Percentiles rank a stretch among this genome's conserved stretches.
These are phyloP conservation scores for Penicillium subrubescens DNA, from an alignment of 495 filamentous ascomycete species.

Conservation along the genomic window DNA sequence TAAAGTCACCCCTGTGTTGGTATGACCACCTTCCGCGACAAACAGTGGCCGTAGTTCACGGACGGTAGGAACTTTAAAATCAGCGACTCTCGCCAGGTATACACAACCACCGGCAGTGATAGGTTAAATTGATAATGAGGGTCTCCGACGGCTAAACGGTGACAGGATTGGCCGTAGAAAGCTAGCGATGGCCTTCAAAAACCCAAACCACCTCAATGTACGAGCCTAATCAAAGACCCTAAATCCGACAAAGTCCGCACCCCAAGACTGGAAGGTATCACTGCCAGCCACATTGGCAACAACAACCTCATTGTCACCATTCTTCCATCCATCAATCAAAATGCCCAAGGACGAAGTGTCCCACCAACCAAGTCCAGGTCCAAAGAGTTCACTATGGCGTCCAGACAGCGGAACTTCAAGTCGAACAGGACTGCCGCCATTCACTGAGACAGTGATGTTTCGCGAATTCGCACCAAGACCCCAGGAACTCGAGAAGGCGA, in stretches of 20 bases:
- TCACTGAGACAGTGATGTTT: conserved; percentile 50
- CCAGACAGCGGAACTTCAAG: conserved; percentile 53
- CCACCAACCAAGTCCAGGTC: conserved; percentile 48
- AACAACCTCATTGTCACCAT: conserved; percentile 41
- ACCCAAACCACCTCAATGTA: not conserved
- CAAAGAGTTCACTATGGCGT: conserved; percentile 47
- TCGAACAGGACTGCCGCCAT: conserved; percentile 39
- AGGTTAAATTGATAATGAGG: too few species aligned
- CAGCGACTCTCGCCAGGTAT: too few species aligned
- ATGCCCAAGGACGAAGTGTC: conserved; percentile 48
- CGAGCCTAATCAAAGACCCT: conserved; percentile 22
- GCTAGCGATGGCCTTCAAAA: not conserved
- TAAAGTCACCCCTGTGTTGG: not conserved
- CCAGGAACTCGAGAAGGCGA: conserved; percentile 48
- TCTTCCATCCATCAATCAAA: conserved; percentile 45
- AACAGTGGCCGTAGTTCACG: too few species aligned
- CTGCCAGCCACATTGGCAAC: conserved; percentile 40
- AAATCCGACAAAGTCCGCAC: conserved; percentile 45
- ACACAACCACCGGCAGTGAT: too few species aligned
- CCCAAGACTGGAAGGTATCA: conserved; percentile 34
- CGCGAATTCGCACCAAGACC: conserved; percentile 44
- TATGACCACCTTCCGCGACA: not conserved
- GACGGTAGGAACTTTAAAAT: too few species aligned
- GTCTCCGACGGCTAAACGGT: too few species aligned
- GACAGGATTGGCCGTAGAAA: too few species aligned